Base-by-base conservation (phyloP, 768 basidiomycete species). In the Cystobasidium onofrii region DNA sequence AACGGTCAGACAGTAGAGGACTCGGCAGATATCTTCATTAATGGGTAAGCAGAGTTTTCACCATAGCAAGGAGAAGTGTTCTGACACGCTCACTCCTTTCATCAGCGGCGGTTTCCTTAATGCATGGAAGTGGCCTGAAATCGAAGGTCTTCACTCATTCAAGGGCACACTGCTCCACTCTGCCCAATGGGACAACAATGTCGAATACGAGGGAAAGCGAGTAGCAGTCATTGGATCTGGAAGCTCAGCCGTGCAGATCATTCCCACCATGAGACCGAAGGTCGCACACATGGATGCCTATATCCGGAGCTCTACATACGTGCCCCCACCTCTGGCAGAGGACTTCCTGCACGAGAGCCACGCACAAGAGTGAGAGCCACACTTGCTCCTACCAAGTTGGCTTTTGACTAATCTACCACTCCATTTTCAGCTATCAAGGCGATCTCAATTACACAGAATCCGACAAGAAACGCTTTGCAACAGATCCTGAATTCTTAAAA, bases 61-160 rank as follows among this genome's bases (percentile, higher is more conserved):
- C n/a, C n/a, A n/a, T n/a, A n/a, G n/a, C n/a, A n/a, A n/a, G n/a
- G n/a, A n/a, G n/a, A 1, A 27, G 1, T 43, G 25, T 23, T n/a
- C 23, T 50, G 72, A 61, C 41, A 36, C 41, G 9, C 3, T 9
- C 39, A 10, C 29, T 34, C 44, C 27, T 1, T 10, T 29, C 27
- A 41, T 39, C 27, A 41, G 31, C 69, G 70, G 25, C 73, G 79
- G 15, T 46, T 80, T 74, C 46, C 46, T 74, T 13, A 86, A 85
- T 62, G 80, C 86, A 7, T 88, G 87, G 87, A 82, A 84, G 31
- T 89, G 87, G 88, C 89, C 88, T 1, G 84, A 87, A 54, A 88
- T 89, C 54, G 79, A 82, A 10, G 88, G 87, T 1, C 78, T 88
- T 33, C 80, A 85, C 18, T 81, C 79, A 9, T 89, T 87, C 80